phyloP scores from a whole-genome alignment of 176 grass and related monocot genomes.

The Zoysia japonica region DNA sequence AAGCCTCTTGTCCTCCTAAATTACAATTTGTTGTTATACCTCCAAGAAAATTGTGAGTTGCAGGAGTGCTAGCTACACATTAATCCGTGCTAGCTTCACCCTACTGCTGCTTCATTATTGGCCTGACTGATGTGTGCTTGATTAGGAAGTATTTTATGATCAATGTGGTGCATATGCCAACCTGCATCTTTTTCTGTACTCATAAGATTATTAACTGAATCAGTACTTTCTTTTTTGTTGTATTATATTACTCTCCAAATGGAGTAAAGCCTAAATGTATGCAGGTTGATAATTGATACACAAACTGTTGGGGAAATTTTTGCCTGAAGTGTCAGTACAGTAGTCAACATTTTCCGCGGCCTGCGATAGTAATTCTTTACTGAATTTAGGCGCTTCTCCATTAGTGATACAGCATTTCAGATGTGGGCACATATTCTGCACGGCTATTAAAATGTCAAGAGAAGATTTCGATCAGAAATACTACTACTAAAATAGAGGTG shows the following conservation, averaged over 20 bases:
- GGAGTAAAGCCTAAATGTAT: conserved; percentile 28
- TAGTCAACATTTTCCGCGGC: conserved; percentile 36
- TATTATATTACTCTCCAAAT: conserved; percentile 34
- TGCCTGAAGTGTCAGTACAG: conserved; percentile 3
- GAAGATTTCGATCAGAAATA: conserved; percentile 6
- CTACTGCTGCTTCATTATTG: conserved; percentile 32
- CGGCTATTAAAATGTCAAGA: conserved; percentile 23
- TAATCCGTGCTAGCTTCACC: background rate
- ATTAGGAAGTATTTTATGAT: conserved; percentile 7
- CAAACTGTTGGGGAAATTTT: conserved; percentile 20
- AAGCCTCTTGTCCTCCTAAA: background rate
- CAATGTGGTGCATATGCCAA: conserved; percentile 35
- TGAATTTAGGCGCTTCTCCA: conserved; percentile 36
- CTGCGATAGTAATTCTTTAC: background rate
- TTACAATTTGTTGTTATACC: conserved; percentile 10
- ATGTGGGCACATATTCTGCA: conserved; percentile 38
- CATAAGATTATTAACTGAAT: conserved; percentile 25
- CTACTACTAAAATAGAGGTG: background rate
- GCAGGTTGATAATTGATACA: conserved; percentile 20
- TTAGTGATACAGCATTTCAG: background rate
- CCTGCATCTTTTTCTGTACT: conserved; percentile 33
- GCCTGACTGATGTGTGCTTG: conserved; percentile 29
- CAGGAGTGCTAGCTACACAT: background rate
- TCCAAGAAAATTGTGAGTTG: background rate
- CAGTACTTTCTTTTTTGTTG: background rate